phyloP scores from a whole-genome alignment of 2,329 filamentous ascomycete genomes.

The Cladophialophora psammophila region DNA sequence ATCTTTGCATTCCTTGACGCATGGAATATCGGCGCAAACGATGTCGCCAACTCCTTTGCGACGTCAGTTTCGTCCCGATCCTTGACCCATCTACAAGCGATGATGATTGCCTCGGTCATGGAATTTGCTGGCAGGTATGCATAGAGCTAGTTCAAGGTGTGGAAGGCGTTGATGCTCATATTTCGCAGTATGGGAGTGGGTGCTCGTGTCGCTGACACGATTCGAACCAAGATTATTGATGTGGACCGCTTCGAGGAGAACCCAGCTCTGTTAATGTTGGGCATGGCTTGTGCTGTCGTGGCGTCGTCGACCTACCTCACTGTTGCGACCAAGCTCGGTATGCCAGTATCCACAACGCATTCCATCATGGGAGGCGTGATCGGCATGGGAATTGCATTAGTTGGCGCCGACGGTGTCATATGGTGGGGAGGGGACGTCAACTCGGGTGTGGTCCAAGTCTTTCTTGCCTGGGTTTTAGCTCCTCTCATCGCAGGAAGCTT shows the following conservation, averaged over 20 bases:
- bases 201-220: conserved; percentile 74
- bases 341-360: conserved; percentile 71
- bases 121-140: conserved; percentile 63
- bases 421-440: conserved; percentile 78
- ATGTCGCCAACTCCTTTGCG: conserved; percentile 84
- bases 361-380: conserved; percentile 72
- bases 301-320: conserved; percentile 75
- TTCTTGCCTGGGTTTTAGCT: conserved; percentile 73
- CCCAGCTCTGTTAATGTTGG: conserved; percentile 71
- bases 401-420: conserved; percentile 65
- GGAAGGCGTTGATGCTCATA: no score
- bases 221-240: conserved; percentile 78
- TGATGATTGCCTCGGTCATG: conserved; percentile 70
- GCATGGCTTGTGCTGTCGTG: conserved; percentile 68
- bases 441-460: conserved; percentile 73
- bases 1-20: conserved; percentile 77
- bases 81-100: conserved; percentile 72
- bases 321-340: conserved; percentile 76
- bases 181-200: conserved; percentile 62
- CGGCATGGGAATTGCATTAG: conserved; percentile 72
- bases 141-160: no score
- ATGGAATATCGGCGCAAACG: conserved; percentile 80
- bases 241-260: conserved; percentile 63
- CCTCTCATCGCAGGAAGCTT: conserved; percentile 71
- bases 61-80: conserved; percentile 82